Percentiles rank a stretch among this genome's conserved stretches.
Conservation (phyloP, 768 basidiomycete species). For the Panellus pusillus region DNA sequence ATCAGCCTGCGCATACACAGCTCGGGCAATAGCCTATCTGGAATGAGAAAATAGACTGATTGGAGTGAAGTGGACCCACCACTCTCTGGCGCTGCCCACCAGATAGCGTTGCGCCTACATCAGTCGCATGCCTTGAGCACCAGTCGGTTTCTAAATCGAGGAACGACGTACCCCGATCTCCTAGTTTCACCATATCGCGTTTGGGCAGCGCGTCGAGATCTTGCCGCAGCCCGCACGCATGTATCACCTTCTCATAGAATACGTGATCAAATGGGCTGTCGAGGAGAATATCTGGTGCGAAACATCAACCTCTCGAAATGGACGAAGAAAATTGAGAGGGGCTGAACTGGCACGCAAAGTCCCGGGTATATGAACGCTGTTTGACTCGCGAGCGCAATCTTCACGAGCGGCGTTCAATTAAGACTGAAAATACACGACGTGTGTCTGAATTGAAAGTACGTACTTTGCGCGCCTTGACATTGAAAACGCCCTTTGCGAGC, state of each 20-base stretch:
- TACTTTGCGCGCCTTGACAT: conserved; percentile 9
- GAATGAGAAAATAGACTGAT: neutral
- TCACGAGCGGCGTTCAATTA: neutral
- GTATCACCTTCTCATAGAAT: conserved; percentile 16
- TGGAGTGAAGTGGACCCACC: neutral
- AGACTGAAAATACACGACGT: neutral
- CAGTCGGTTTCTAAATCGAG: neutral
- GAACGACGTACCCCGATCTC: conserved; percentile 4
- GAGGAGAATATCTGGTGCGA: conserved; percentile 9
- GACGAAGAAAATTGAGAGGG: neutral
- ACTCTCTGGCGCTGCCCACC: conserved; percentile 13
- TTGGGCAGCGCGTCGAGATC: conserved; percentile 14
- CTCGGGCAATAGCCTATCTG: conserved; percentile 15
- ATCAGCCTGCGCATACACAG: conserved; percentile 14
- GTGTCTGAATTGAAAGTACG: neutral
- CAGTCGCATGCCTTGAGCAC: neutral
- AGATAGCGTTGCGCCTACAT: conserved; percentile 9
- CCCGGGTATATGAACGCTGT: conserved; percentile 14
- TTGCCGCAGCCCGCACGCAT: conserved; percentile 11
- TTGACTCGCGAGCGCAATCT: conserved; percentile 15
- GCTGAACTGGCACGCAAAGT: conserved; percentile 14
- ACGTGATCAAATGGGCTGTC: conserved; percentile 7
- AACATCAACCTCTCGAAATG: neutral
- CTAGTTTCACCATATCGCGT: conserved; percentile 10
- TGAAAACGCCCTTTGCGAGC: neutral